Conservation (phyloP, 495 filamentous ascomycete genomes). For the Lophiotrema nucula region DNA sequence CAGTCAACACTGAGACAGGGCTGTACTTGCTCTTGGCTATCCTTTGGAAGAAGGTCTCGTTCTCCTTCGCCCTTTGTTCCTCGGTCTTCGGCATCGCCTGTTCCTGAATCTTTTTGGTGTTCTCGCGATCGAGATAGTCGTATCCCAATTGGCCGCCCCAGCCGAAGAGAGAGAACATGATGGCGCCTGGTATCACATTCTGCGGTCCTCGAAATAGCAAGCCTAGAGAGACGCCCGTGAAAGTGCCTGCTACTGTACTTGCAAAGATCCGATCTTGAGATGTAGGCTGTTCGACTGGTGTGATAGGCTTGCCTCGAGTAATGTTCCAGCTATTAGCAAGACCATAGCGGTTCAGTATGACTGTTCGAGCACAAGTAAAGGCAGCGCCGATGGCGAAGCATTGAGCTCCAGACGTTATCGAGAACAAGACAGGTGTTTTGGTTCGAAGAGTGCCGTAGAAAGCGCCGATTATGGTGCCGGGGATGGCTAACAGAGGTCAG, state of each 20-base stretch:
- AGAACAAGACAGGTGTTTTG: slow-evolving; percentile 65
- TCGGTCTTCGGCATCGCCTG: background rate
- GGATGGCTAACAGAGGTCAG: slow-evolving; percentile 50
- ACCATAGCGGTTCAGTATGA: slow-evolving; percentile 42
- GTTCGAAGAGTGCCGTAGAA: slow-evolving; percentile 66
- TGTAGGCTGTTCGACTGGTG: slow-evolving; percentile 44
- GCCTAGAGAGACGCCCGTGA: slow-evolving; percentile 64
- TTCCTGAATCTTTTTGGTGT: slow-evolving; percentile 28
- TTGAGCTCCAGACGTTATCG: slow-evolving; percentile 69
- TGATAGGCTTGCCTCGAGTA: slow-evolving; percentile 11
- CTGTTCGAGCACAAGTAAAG: slow-evolving; percentile 62
- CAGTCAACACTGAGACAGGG: slow-evolving; percentile 70
- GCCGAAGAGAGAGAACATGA: slow-evolving; percentile 63
- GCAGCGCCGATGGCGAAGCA: slow-evolving; percentile 74
- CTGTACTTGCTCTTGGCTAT: slow-evolving; percentile 72
- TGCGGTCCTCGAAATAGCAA: slow-evolving; percentile 60
- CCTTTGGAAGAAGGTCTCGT: slow-evolving; percentile 44
- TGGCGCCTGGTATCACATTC: slow-evolving; percentile 29
- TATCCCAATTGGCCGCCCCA: slow-evolving; percentile 59
- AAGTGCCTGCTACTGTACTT: slow-evolving; percentile 65
- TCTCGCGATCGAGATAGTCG: slow-evolving; percentile 50
- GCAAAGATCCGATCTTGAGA: slow-evolving; percentile 57
- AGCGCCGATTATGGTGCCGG: slow-evolving; percentile 72
- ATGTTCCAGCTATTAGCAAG: slow-evolving; percentile 16
- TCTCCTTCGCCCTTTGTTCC: slow-evolving; percentile 35